phyloP scores from a whole-genome alignment of 2,329 filamentous ascomycete species.

The Trichoderma cornu-damae region DNA sequence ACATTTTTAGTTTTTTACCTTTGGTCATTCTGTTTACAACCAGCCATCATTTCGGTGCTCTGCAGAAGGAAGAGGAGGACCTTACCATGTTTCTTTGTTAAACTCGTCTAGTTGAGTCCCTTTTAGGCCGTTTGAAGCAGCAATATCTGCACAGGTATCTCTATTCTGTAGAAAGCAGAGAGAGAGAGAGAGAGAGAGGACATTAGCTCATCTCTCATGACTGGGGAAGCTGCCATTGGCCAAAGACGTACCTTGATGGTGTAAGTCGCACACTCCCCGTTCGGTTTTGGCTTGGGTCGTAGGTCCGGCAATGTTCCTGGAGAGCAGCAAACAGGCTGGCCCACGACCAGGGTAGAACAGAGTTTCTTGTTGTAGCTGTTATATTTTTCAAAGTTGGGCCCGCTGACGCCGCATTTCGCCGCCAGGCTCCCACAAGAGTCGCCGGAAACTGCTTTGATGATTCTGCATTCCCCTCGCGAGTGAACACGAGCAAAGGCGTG shows the following conservation, averaged over 20 bases:
- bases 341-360: slow-evolving; percentile 32
- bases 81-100: slow-evolving; percentile 27
- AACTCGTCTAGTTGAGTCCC: slow-evolving; percentile 20
- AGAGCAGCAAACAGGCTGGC: slow-evolving; percentile 36
- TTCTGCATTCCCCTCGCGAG: neutral
- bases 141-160: slow-evolving; percentile 18
- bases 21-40: too few species aligned
- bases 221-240: slow-evolving; percentile 31
- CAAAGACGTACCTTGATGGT: slow-evolving; percentile 22
- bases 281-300: slow-evolving; percentile 30
- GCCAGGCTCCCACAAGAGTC: neutral
- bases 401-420: neutral
- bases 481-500: neutral
- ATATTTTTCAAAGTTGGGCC: slow-evolving; percentile 27
- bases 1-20: too few species aligned
- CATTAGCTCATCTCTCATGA: neutral
- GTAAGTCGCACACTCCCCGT: slow-evolving; percentile 36
- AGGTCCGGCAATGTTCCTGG: slow-evolving; percentile 26
- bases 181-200: too few species aligned
- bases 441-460: neutral
- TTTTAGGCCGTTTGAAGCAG: slow-evolving; percentile 12
- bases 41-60: too few species aligned
- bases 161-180: slow-evolving; percentile 26
- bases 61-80: too few species aligned
- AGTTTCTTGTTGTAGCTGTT: slow-evolving; percentile 30